Base-by-base conservation (phyloP, 2,329 filamentous ascomycete species). In the Myriangium duriaei region DNA sequence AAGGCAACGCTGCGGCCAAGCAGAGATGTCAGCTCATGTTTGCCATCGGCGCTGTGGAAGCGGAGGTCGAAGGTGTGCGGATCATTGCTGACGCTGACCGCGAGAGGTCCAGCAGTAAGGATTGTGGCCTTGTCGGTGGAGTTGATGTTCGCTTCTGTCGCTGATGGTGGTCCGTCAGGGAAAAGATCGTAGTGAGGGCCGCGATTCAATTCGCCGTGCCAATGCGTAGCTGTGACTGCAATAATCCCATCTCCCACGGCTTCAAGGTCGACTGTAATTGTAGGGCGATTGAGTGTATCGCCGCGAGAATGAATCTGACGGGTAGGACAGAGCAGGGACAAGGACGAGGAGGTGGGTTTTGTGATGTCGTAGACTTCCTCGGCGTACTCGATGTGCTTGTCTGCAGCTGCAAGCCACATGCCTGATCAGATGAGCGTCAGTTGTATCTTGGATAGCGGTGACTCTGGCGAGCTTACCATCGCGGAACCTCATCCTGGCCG, bases 371-470 rank as follows among this genome's bases (percentile, higher is more conserved):
- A 69, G 11, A 80, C 62, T 43, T 80, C 74, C 55, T 80, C 76
- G 21, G 76, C 77, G 47, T 79, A 79, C 50, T 79, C 72, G 16
- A 76, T 65, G 34, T 65, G 63, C 52, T 76, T 67, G 43, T 68
- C 71, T 55, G 75, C 69, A 40, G 70, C 73, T 30, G 69, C 65
- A 34, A 79, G 61, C 77, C 77, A 81, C 76, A 79, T 76, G 46
- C 63, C 64, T 66, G 32, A 11, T 13, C n/a, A n/a, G n/a, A n/a
- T n/a, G 7, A 50, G 42, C 39, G 15, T 45, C 18, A 42, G 36
- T 9, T 13, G 37, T 17, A 34, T 11, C n/a, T 21, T 4, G 24
- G 15, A 9, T 17, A 21, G 15, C 11, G 29, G 30, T 11, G 11
- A 11, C 31, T 31, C 13, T 7, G n/a, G 16, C 9, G 12, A 9